Base-by-base conservation (phyloP, 1,139 yeast species). In the Yamadazyma sp. region DNA sequence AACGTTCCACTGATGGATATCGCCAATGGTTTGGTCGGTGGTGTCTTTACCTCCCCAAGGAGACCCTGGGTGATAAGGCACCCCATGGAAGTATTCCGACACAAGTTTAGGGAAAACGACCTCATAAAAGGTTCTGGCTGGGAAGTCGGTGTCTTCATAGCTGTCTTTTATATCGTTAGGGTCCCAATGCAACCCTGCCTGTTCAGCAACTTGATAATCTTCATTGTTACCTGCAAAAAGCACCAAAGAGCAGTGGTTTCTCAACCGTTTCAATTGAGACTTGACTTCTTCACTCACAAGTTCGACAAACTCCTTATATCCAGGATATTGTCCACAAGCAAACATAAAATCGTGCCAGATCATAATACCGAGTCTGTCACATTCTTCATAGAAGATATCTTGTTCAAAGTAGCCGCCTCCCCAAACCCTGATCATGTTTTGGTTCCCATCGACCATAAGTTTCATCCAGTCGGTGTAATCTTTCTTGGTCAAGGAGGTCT, bases 311-410 rank as follows among this genome's bases (percentile, higher is more conserved):
- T 46, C 50, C n/a, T 49, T 43, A 41, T 58, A 54, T 0, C 58
- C 64, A 2, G 79, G 79, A 42, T 74, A 74, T 35, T 66, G 69
- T 1, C 76, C 79, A 54, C 79, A 74, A 5, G 76, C 77, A 61
- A 74, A 73, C 77, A 73, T 70, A 47, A 73, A 72, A 50, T 73
- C 79, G 39, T 73, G 79, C 76, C 77, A 73, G 7, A 73, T 67
- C 46, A 73, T 36, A 16, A 73, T 46, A 3, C 79, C 79, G 2
- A 58, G 44, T 18, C 62, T 43, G 43, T 73, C 79, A 53, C 79
- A 73, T 44, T 61, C 64, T 26, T 60, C 54, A 46, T 73, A 73
- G 46, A 73, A 69, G 17, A 45, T 41, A 32, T 70, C 73, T 17
- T 50, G 52, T 44, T 74, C 79, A 47, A 67, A 73, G 40, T 55